Conservation (phyloP, 768 basidiomycete species). For the Kwoniella botswanensis region DNA sequence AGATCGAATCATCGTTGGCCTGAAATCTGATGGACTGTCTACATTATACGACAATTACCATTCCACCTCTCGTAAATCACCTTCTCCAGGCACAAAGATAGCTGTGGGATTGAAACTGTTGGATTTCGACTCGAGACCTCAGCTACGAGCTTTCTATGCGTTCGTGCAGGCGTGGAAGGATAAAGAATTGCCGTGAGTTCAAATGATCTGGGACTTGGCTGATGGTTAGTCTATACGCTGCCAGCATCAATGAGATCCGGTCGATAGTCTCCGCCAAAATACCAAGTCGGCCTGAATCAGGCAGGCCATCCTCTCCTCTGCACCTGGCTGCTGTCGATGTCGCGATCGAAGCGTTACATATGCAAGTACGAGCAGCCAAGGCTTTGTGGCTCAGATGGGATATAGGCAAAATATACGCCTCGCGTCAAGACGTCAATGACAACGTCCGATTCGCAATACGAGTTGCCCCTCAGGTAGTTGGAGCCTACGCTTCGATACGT, state of each 20-base stretch:
- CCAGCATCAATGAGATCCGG: constrained; percentile 6
- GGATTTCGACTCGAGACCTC: constrained; percentile 40
- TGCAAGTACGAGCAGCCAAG: constrained; percentile 45
- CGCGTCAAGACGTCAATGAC: constrained; percentile 15
- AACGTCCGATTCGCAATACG: constrained; percentile 31
- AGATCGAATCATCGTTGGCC: constrained; percentile 14
- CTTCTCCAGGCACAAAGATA: constrained; percentile 14
- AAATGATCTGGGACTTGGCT: background rate
- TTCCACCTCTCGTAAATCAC: constrained; percentile 6
- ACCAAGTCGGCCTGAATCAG: background rate
- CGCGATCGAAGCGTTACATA: constrained; percentile 17
- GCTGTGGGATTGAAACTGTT: constrained; percentile 22
- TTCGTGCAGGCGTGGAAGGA: constrained; percentile 39
- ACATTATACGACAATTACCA: background rate
- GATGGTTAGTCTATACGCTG: constrained; percentile 6
- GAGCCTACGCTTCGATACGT: constrained; percentile 40
- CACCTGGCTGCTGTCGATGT: constrained; percentile 32
- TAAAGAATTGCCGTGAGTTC: constrained; percentile 24
- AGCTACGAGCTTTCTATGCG: constrained; percentile 34
- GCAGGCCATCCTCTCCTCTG: background rate
- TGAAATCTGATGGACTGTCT: constrained; percentile 12
- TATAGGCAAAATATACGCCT: constrained; percentile 39
- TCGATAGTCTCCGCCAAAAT: constrained; percentile 8
- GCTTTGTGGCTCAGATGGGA: constrained; percentile 48
- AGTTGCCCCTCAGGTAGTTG: constrained; percentile 42